A percentile compares a stretch with the other conserved stretches of the same genome.
phyloP scores from a whole-genome alignment of 441 rosid genomes.

The Pelargonium australe region DNA sequence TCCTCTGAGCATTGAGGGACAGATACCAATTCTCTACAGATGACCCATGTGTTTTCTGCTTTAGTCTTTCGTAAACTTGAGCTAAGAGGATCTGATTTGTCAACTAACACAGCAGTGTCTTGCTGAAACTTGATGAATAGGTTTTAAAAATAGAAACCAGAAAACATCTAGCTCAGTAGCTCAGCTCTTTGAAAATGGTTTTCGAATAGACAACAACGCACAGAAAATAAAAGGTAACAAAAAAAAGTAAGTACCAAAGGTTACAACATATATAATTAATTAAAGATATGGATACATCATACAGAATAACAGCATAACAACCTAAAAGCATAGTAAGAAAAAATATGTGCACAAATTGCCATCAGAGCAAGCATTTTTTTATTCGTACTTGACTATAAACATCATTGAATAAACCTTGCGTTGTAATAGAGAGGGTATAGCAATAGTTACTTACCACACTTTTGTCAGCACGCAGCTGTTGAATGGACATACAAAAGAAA shows the following conservation, averaged over 20 bases:
- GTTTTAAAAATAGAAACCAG: no score
- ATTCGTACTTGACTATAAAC: background rate
- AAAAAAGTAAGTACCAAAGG: background rate
- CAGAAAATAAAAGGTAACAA: background rate
- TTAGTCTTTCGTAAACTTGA: no score
- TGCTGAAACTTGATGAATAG: no score
- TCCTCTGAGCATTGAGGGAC: no score
- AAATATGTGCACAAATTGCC: background rate
- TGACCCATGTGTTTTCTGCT: no score
- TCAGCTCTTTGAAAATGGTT: no score
- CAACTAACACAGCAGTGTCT: no score
- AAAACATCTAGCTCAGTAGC: no score
- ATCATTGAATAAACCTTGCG: background rate
- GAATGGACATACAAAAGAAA: slow-evolving; percentile 53
- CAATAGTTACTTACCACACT: slow-evolving; percentile 40
- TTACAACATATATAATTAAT: background rate
- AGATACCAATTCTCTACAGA: no score
- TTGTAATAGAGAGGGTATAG: background rate
- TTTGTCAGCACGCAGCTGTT: slow-evolving; percentile 33
- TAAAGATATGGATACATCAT: background rate
- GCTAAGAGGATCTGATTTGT: no score
- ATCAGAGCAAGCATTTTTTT: background rate
- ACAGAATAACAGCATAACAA: background rate
- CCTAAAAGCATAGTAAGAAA: background rate
- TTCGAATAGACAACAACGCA: background rate